Percentiles rank a stretch among this genome's conserved stretches.
These are phyloP conservation scores for Xylaria longipes DNA, from an alignment of 495 filamentous ascomycete genomes.

Conservation along the genomic window DNA sequence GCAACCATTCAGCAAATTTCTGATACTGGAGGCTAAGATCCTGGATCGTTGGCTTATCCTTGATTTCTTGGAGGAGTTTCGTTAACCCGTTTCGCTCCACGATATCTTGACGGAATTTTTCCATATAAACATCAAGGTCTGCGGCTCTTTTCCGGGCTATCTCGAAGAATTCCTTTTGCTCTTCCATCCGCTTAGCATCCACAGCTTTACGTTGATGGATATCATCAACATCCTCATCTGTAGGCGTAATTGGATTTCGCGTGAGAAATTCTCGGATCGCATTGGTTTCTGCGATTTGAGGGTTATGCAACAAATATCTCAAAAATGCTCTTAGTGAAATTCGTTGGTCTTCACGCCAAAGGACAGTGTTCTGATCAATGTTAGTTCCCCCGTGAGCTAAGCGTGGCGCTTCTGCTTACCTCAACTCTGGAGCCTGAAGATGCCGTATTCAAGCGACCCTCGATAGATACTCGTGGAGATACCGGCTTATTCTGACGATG, in stretches of 20 bases:
- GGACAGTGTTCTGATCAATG: slow-evolving; percentile 52
- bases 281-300: slow-evolving; percentile 79
- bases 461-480: slow-evolving; percentile 50
- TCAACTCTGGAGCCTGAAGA: slow-evolving; percentile 31
- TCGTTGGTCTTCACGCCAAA: slow-evolving; percentile 90
- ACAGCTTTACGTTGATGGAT: slow-evolving; percentile 78
- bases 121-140: slow-evolving; percentile 97
- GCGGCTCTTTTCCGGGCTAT: slow-evolving; percentile 88
- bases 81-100: slow-evolving; percentile 79
- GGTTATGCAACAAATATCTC: slow-evolving; percentile 80
- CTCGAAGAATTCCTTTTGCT: slow-evolving; percentile 94
- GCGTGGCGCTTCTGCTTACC: slow-evolving; percentile 34
- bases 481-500: slow-evolving; percentile 43
- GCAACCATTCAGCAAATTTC: slow-evolving; percentile 97
- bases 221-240: slow-evolving; percentile 83
- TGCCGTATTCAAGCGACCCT: slow-evolving; percentile 32
- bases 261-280: slow-evolving; percentile 85
- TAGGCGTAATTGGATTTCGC: slow-evolving; percentile 67
- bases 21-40: slow-evolving; percentile 94
- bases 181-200: slow-evolving; percentile 86
- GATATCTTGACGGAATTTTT: slow-evolving; percentile 72
- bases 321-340: slow-evolving; percentile 91
- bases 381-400: neutral
- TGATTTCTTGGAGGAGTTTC: slow-evolving; percentile 90
- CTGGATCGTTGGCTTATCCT: slow-evolving; percentile 80